Evolutionary conservation across 768 basidiomycete species (phyloP), one percentile per base, ranked within the genome.

Genomic region (Mycena venus): DNA sequence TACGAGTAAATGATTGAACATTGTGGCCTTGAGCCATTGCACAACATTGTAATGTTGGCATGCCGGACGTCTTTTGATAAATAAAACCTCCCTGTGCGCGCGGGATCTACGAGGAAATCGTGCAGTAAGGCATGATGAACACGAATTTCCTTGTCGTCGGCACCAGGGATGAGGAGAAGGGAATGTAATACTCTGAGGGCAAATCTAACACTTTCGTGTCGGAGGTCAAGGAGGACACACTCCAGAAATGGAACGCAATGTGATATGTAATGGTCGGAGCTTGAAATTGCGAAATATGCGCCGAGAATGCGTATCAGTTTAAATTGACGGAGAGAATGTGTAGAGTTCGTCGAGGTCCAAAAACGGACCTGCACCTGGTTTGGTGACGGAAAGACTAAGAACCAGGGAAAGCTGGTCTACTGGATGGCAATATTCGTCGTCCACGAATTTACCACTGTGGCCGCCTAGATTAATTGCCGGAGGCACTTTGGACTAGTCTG

Each of bases 381-480:
- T 29, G 7, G 2, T 32, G 8, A 31, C 29, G 5, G 55, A 56
- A 6, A 32, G 5, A 56, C 55, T 4, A 19, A 56, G 55, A 6
- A 56, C 55, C 1, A 56, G 55, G 19, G 23, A 12, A 23, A 69
- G 70, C 14, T 64, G 55, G 10, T 70, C 51, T 19, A n/a, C 68
- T 2, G 73, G 73, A 42, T 62, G 21, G 15, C 25, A 68, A 32
- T 67, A 56, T 29, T 73, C 58, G 27, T 73, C 70, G n/a, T 75
- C 79, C 9, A 83, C 75, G 47, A 79, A 82, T 53, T 79, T 51
- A 80, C 65, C 11, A 82, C 79, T 1, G 82, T 80, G n/a, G 81
- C 40, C 2, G 81, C 76, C 51, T 80, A 80, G 17, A 81, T 79
- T 58, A 83, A 56, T 25, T 56, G 55, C 7, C 55, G 3, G 55